Conservation (phyloP, 441 rosid genomes). For the Metrosideros polymorpha region DNA sequence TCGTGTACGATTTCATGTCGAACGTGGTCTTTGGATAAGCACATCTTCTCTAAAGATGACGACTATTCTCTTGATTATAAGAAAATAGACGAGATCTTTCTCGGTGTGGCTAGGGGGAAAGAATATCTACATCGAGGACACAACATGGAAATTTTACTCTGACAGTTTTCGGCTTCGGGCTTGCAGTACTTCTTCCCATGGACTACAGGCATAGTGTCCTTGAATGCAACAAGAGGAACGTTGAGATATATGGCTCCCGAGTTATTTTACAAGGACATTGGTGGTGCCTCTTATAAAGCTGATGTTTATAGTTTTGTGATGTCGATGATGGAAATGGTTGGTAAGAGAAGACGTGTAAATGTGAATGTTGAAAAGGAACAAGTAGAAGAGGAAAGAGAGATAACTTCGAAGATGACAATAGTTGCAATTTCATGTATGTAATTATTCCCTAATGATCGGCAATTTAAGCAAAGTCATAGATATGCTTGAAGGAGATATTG, state of each 20-base stretch:
- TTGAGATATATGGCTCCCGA: background rate
- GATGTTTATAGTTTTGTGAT: no score
- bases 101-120: background rate
- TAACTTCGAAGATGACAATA: background rate
- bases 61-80: background rate
- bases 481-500: background rate
- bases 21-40: background rate
- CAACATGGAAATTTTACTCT: background rate
- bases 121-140: rapidly evolving
- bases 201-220: background rate
- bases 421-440: no score
- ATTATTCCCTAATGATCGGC: background rate
- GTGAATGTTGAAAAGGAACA: background rate
- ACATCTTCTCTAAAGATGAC: background rate
- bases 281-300: background rate
- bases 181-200: background rate
- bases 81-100: rapidly evolving
- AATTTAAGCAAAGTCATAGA: background rate
- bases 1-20: background rate
- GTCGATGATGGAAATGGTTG: no score
- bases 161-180: background rate
- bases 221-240: no score
- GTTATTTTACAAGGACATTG: background rate
- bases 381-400: background rate
- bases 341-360: background rate